These are phyloP conservation scores for Fusarium albidum DNA, from an alignment of 2,329 filamentous ascomycete species.

Conservation along the genomic window DNA sequence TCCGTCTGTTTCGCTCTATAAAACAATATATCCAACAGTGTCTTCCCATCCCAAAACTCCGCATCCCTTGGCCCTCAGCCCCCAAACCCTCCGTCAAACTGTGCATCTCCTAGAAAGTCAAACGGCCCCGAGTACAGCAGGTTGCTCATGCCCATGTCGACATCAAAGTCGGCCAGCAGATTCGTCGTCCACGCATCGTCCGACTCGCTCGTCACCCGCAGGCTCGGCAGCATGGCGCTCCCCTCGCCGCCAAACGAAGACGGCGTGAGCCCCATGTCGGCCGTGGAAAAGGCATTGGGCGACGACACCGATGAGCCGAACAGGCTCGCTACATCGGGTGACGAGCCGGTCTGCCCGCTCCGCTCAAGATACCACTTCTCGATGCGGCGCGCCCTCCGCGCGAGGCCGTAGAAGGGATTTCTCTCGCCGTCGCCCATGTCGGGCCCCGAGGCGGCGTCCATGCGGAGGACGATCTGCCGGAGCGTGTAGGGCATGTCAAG, in stretches of 20 bases:
- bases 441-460: constrained; percentile 35
- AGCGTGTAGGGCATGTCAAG: constrained; percentile 42
- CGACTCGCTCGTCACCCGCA: constrained; percentile 23
- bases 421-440: constrained; percentile 19
- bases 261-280: constrained; percentile 17
- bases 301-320: constrained; percentile 30
- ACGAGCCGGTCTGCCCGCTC: constrained; percentile 17
- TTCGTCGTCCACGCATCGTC: constrained; percentile 28
- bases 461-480: constrained; percentile 40
- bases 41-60: neutral
- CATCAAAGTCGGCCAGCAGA: constrained; percentile 28
- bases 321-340: constrained; percentile 20
- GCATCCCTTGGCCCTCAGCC: neutral
- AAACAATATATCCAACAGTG: constrained; percentile 1
- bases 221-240: constrained; percentile 15
- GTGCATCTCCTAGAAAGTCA: constrained; percentile 31
- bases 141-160: constrained; percentile 27
- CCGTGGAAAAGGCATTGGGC: constrained; percentile 9
- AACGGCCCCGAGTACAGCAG: constrained; percentile 32
- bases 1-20: constrained; percentile 13
- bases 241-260: constrained; percentile 16
- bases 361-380: constrained; percentile 37
- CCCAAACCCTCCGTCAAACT: neutral
- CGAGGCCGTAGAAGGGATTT: constrained; percentile 39
- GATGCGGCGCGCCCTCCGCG: constrained; percentile 25